Evolutionary conservation across 2,329 filamentous ascomycete genomes (phyloP).

Genomic region (Penicillium sp.): DNA sequence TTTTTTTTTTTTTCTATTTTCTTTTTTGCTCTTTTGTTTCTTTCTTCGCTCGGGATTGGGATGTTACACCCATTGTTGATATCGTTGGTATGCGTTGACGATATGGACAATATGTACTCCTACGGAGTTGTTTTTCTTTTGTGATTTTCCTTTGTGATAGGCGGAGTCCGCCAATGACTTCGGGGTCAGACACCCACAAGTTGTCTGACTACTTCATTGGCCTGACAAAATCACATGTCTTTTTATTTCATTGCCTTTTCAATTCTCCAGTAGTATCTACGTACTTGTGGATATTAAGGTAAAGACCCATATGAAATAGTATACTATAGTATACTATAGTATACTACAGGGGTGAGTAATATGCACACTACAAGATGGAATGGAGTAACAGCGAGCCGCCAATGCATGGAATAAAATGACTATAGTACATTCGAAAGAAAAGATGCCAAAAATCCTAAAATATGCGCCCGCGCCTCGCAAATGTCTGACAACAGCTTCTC

Average conservation of each 20-base stretch:
- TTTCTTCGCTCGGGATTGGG: not conserved
- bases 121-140: not conserved
- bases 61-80: not conserved
- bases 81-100: not conserved
- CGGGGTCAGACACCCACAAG: too few species aligned
- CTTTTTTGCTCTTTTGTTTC: not conserved
- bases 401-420: conserved; percentile 24
- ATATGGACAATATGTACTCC: not conserved
- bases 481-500: conserved; percentile 31
- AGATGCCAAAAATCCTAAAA: conserved; percentile 27
- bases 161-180: not conserved
- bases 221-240: not conserved
- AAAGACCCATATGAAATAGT: too few species aligned
- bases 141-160: not conserved
- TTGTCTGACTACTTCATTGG: not conserved
- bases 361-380: not conserved
- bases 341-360: not conserved
- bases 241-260: not conserved
- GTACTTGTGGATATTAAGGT: not conserved
- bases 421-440: conserved; percentile 29
- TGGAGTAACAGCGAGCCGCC: conserved; percentile 14
- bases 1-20: not conserved
- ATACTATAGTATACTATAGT: not conserved
- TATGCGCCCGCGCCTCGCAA: conserved; percentile 35
- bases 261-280: not conserved